Evolutionary conservation across 2,329 filamentous ascomycete species (phyloP).

Genomic region (Verticillium nonalfalfae): DNA sequence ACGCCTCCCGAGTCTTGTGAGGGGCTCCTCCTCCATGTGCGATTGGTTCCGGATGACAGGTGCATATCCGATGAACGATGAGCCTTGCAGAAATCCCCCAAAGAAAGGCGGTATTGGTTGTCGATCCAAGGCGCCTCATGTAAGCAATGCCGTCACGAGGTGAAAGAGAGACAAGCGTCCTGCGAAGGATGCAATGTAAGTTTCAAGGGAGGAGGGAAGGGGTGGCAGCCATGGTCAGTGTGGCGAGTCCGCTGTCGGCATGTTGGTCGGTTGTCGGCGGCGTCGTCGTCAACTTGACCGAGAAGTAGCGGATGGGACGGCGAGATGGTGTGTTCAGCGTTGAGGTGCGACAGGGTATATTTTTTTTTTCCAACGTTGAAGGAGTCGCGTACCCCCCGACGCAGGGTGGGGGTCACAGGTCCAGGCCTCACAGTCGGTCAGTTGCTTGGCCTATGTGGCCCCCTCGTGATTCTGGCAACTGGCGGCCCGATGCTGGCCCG

Average conservation of each 20-base stretch:
- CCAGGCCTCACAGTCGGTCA: background rate
- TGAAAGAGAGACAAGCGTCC: background rate
- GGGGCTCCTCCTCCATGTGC: background rate
- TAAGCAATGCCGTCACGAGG: background rate
- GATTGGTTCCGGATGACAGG: background rate
- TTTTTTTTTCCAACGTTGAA: background rate
- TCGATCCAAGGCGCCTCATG: background rate
- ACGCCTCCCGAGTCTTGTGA: background rate
- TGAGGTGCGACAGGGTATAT: background rate
- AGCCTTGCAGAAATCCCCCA: background rate
- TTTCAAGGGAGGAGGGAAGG: background rate
- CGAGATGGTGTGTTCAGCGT: background rate
- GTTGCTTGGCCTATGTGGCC: background rate
- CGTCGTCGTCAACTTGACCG: background rate
- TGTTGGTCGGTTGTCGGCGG: background rate
- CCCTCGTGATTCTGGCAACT: background rate
- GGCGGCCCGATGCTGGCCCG: background rate
- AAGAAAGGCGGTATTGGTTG: background rate
- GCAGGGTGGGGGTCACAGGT: background rate
- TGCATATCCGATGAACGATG: background rate
- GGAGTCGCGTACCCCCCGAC: background rate
- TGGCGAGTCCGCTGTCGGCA: background rate
- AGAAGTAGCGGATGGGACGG: background rate
- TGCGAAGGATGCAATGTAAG: background rate
- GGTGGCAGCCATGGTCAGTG: background rate